Conservation (phyloP, 495 filamentous ascomycete species). For the Neurospora sp. region DNA sequence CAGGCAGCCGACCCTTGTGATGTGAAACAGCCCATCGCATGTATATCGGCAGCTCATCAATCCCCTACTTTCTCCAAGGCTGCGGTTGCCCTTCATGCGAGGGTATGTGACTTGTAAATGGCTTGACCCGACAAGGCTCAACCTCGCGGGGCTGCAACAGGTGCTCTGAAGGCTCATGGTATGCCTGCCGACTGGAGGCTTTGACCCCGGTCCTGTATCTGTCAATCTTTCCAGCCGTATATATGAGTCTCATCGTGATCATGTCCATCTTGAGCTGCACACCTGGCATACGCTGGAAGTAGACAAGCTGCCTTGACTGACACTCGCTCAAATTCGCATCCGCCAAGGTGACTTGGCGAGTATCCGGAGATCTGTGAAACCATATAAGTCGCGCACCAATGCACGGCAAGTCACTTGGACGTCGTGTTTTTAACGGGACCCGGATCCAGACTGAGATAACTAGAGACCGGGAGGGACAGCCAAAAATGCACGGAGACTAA, state of each 20-base stretch:
- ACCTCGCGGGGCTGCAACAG: neutral
- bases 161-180: neutral
- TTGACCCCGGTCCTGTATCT: neutral
- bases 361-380: neutral
- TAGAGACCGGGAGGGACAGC: neutral
- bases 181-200: neutral
- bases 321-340: neutral
- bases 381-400: neutral
- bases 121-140: neutral
- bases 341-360: neutral
- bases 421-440: neutral
- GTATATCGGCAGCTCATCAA: slow-evolving; percentile 3
- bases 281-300: neutral
- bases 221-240: neutral
- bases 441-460: neutral
- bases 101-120: neutral
- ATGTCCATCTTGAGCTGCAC: too few species aligned
- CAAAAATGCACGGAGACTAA: neutral
- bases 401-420: neutral
- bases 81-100: neutral
- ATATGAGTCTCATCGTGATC: neutral
- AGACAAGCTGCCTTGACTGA: neutral
- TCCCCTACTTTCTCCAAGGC: neutral
- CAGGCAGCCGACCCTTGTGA: neutral
- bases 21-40: slow-evolving; percentile 3